Percentiles rank a stretch among this genome's conserved stretches.
Evolutionary conservation across 2,329 filamentous ascomycete genomes (phyloP).

Genomic region (Sphaerostilbella broomeana): DNA sequence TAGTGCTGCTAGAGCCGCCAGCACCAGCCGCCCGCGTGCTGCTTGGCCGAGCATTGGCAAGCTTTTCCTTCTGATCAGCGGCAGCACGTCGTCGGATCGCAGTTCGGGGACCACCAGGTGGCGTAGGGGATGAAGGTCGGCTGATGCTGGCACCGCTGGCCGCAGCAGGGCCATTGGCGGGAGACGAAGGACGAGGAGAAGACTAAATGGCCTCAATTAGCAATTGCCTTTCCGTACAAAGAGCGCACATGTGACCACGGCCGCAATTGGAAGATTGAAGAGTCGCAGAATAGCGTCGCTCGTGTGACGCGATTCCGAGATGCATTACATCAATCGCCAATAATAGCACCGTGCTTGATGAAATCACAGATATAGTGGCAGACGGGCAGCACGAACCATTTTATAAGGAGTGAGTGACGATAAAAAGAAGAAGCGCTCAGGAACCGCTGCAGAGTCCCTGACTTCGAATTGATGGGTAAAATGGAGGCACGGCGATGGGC

Average conservation of each 20-base stretch:
- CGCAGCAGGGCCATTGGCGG: slow-evolving; percentile 48
- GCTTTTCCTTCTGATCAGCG: slow-evolving; percentile 94
- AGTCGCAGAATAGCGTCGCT: slow-evolving; percentile 2
- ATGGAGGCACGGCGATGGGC: slow-evolving; percentile 16
- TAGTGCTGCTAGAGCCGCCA: slow-evolving; percentile 93
- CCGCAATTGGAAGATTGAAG: neutral
- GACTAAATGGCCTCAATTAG: slow-evolving; percentile 34
- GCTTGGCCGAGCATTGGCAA: slow-evolving; percentile 85
- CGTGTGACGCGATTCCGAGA: slow-evolving; percentile 11
- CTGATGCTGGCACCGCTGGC: slow-evolving; percentile 63
- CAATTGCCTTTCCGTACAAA: neutral
- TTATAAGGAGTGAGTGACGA: slow-evolving; percentile 17
- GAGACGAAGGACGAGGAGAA: slow-evolving; percentile 55
- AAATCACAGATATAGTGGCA: no score
- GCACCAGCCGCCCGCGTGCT: slow-evolving; percentile 91
- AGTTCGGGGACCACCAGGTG: slow-evolving; percentile 89
- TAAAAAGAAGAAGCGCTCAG: slow-evolving; percentile 16
- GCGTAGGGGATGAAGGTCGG: slow-evolving; percentile 78
- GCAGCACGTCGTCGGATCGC: slow-evolving; percentile 92
- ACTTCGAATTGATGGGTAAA: slow-evolving; percentile 20
- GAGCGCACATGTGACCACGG: neutral
- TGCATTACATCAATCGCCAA: neutral
- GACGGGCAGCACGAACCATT: slow-evolving; percentile 30
- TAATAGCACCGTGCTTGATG: no score
- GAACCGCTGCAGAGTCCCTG: slow-evolving; percentile 31